phyloP scores from a whole-genome alignment of 352 stramenopile genomes.

The Discostella stelligera region DNA sequence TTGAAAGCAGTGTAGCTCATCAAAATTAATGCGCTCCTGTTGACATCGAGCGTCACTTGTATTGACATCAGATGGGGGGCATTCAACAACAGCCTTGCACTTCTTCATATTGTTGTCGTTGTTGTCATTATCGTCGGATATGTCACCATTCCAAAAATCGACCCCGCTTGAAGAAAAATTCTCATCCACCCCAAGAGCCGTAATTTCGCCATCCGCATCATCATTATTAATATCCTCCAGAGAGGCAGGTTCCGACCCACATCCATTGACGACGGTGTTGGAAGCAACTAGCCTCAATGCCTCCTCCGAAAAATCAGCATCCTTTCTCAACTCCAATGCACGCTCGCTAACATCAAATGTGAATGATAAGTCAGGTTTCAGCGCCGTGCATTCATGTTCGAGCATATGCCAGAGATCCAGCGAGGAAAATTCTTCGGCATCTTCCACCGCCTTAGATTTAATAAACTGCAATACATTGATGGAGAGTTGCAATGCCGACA shows the following conservation, averaged over 20 bases:
- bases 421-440: slow-evolving; percentile 9
- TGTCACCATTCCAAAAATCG: not conserved
- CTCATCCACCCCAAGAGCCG: not conserved
- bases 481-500: slow-evolving; percentile 23
- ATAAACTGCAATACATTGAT: slow-evolving; percentile 31
- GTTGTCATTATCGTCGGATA: slow-evolving; percentile 11
- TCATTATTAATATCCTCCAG: not conserved
- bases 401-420: slow-evolving; percentile 14
- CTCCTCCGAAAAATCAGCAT: slow-evolving; percentile 20
- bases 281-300: slow-evolving; percentile 5
- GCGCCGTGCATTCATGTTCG: not conserved
- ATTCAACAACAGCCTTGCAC: not conserved
- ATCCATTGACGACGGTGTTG: not conserved
- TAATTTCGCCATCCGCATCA: not conserved
- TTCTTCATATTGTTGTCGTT: not conserved
- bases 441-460: slow-evolving; percentile 4
- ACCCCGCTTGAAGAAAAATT: not conserved
- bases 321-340: slow-evolving; percentile 12
- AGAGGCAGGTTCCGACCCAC: not conserved
- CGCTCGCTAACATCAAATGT: slow-evolving; percentile 20
- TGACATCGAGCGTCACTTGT: not conserved
- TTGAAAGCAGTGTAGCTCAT: slow-evolving; percentile 41
- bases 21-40: slow-evolving; percentile 20
- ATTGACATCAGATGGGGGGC: not conserved
- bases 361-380: slow-evolving; percentile 15